Percentiles rank a stretch among this genome's conserved stretches.
These are phyloP conservation scores for Phytophthora quininea DNA, from an alignment of 352 stramenopile species.

Conservation along the genomic window DNA sequence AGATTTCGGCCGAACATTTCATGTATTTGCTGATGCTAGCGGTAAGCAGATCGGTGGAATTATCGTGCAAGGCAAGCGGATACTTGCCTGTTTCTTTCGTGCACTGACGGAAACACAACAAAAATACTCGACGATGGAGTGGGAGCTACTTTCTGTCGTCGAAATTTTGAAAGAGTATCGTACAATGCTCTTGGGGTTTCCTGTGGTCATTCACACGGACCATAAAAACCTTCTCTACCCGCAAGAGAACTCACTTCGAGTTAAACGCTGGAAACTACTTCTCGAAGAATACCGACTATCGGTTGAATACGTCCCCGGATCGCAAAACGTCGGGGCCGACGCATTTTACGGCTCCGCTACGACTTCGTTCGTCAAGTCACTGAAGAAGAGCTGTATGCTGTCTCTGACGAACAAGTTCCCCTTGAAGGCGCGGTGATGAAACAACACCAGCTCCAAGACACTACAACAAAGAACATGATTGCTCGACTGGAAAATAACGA, in stretches of 20 bases:
- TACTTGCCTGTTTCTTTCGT: slow-evolving; percentile 8
- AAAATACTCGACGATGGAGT: slow-evolving; percentile 16
- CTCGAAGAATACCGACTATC: slow-evolving; percentile 6
- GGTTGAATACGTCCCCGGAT: neutral
- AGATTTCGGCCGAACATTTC: slow-evolving; percentile 6
- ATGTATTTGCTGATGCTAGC: slow-evolving; percentile 10
- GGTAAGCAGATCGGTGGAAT: slow-evolving; percentile 7
- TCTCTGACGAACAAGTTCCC: slow-evolving; percentile 8
- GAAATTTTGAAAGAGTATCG: slow-evolving; percentile 15
- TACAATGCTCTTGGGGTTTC: slow-evolving; percentile 16
- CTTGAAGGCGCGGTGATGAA: slow-evolving; percentile 14
- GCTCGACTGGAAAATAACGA: neutral
- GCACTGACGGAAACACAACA: neutral
- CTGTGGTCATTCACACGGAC: slow-evolving; percentile 12
- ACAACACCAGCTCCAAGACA: slow-evolving; percentile 2
- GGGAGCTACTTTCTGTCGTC: slow-evolving; percentile 9
- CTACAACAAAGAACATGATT: slow-evolving; percentile 2
- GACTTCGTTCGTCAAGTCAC: slow-evolving; percentile 4
- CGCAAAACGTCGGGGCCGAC: neutral
- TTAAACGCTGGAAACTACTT: slow-evolving; percentile 13
- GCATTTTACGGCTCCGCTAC: slow-evolving; percentile 4
- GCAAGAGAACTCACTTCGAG: slow-evolving; percentile 3
- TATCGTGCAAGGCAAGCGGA: slow-evolving; percentile 3
- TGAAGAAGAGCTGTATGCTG: slow-evolving; percentile 3
- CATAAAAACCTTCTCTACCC: slow-evolving; percentile 21